These are phyloP conservation scores for Paraleonurus japonicus DNA, from an alignment of 257 asterid genomes.

Conservation along the genomic window DNA sequence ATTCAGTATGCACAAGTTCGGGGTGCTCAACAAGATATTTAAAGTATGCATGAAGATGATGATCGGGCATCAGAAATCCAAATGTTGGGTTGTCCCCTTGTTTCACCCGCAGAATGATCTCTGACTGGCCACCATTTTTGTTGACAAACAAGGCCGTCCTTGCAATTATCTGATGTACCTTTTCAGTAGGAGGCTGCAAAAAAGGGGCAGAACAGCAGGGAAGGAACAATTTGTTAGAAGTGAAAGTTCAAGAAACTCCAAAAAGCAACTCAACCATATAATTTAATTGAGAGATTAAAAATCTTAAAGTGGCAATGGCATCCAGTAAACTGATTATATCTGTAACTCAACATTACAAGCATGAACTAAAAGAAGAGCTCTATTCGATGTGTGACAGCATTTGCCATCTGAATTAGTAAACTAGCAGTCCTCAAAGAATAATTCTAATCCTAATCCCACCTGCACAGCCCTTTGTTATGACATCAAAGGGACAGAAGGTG, in stretches of 20 bases:
- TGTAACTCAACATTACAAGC: slow-evolving; percentile 20
- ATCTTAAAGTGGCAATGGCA: background rate
- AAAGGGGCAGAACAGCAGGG: slow-evolving; percentile 13
- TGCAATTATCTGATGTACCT: slow-evolving; percentile 85
- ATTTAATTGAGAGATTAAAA: background rate
- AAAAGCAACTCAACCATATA: background rate
- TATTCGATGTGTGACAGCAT: slow-evolving; percentile 30
- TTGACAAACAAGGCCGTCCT: slow-evolving; percentile 91
- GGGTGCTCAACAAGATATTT: slow-evolving; percentile 88
- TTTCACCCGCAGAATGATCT: slow-evolving; percentile 87
- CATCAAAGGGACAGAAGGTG: slow-evolving; percentile 90
- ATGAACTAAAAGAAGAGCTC: slow-evolving; percentile 16
- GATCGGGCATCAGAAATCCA: slow-evolving; percentile 93
- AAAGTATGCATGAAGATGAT: slow-evolving; percentile 82
- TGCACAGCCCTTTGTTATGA: slow-evolving; percentile 73
- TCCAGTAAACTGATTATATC: background rate
- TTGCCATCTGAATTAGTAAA: slow-evolving; percentile 42
- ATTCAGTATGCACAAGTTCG: slow-evolving; percentile 51
- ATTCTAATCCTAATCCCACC: slow-evolving; percentile 93
- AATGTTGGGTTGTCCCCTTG: slow-evolving; percentile 94
- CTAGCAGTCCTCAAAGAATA: slow-evolving; percentile 56
- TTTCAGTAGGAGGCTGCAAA: slow-evolving; percentile 90
- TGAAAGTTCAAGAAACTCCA: slow-evolving; percentile 40
- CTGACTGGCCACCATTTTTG: slow-evolving; percentile 91
- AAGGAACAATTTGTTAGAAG: slow-evolving; percentile 29